Base-by-base conservation (phyloP, 345 rosid genomes). In the Gossypium sturtianum region DNA sequence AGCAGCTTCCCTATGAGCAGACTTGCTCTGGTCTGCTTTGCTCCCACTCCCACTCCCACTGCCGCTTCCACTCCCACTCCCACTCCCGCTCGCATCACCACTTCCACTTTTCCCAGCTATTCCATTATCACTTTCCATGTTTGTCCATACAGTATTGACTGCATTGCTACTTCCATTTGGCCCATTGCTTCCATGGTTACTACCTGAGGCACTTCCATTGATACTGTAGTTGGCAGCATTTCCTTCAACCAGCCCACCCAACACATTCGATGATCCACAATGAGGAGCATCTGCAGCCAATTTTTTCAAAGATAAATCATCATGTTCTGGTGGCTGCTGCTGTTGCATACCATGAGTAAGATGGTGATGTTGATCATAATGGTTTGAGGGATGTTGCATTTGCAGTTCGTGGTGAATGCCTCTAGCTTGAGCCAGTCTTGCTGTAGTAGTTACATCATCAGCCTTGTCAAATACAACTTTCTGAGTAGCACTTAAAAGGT, bases 171-270 rank as follows among this genome's bases (percentile, higher is more conserved):
- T 80, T 68, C 85, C 86, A 58, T 79, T 77, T 74, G 76, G 86
- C 19, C 82, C 81, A 78, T 83, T 86, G 83, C 87, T 83, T 12
- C 82, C 86, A 70, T 78, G 83, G 73, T 86, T 86, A 77, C 89
- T 86, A 45, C 85, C 83, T 9, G 87, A 86, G 68, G 70, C 86
- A 80, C 87, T 86, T 79, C 84, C 76, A 51, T 82, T 82, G 51
- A 83, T 52, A 78, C 87, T 86, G 74, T 72, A 80, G 75, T 83
- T 82, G 65, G 82, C 80, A 63, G 75, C 59, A 72, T 76, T 80
- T 69, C 77, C 84, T 78, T 81, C 87, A 71, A 76, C 25, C 47
- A 76, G 77, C 19, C 82, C 82, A 51, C 77, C 81, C 58, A 81
- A 76, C 20, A 75, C 76, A 78, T 83, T 84, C 49, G 86, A 83